Evolutionary conservation across 352 stramenopile genomes (phyloP).

Genomic region (Sclerospora graminicola): DNA sequence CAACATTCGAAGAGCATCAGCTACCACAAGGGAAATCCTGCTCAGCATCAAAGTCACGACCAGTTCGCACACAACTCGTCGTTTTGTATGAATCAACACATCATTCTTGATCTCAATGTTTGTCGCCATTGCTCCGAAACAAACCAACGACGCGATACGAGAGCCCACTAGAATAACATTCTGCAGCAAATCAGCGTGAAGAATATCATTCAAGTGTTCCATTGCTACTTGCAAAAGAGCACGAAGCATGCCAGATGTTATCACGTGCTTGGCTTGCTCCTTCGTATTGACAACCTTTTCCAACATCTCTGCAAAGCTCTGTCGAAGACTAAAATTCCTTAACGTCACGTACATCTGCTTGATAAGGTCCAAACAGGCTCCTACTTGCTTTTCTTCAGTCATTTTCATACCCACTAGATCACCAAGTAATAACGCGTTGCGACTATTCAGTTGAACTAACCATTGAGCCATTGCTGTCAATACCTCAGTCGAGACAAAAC

Average conservation of each 20-base stretch:
- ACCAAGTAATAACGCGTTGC: not conserved
- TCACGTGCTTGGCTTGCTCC: constrained; percentile 33
- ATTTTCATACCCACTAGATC: constrained; percentile 12
- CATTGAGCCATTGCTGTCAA: too few relatives aligned
- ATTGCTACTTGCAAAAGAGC: constrained; percentile 38
- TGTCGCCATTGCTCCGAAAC: too few relatives aligned
- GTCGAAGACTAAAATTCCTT: constrained; percentile 10
- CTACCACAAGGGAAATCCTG: constrained; percentile 35
- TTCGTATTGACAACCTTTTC: constrained; percentile 25
- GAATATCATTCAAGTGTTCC: constrained; percentile 6
- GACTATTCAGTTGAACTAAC: constrained; percentile 14
- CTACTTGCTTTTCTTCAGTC: constrained; percentile 4
- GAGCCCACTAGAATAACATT: constrained; percentile 11
- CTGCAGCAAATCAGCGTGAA: constrained; percentile 4
- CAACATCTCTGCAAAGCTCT: constrained; percentile 25
- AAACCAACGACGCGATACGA: constrained; percentile 18
- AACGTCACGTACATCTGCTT: constrained; percentile 76
- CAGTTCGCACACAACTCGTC: constrained; percentile 24
- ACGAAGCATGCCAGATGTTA: constrained; percentile 30
- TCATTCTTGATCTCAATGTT: not conserved
- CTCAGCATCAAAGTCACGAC: constrained; percentile 52
- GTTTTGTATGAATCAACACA: too few relatives aligned
- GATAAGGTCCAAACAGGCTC: constrained; percentile 31
- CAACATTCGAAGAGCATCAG: constrained; percentile 43
- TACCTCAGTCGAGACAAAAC: too few relatives aligned